phyloP scores from a whole-genome alignment of 202 grass and related monocot genomes.

The Zoysia matrella region DNA sequence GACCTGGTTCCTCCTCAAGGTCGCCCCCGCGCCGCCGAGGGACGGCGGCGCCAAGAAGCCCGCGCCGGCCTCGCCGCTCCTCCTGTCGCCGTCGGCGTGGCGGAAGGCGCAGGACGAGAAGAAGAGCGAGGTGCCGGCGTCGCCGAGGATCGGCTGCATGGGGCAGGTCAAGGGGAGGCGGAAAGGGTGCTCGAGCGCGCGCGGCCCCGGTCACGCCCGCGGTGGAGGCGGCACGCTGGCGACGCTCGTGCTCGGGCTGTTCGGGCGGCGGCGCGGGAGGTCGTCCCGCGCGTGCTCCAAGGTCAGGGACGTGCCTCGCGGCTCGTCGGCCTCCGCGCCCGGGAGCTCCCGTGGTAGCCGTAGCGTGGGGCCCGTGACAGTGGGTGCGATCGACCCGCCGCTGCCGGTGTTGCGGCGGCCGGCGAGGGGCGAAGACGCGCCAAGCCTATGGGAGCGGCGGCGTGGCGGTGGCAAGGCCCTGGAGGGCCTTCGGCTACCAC shows the following conservation, averaged over 20 bases:
- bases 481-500: slow-evolving; percentile 34
- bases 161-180: slow-evolving; percentile 53
- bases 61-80: slow-evolving; percentile 25
- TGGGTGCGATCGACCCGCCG: slow-evolving; percentile 32
- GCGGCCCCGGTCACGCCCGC: background rate
- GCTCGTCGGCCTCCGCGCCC: background rate
- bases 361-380: background rate
- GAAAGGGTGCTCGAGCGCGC: slow-evolving; percentile 4
- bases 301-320: slow-evolving; percentile 46
- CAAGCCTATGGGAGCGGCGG: slow-evolving; percentile 57
- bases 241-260: slow-evolving; percentile 29
- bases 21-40: slow-evolving; percentile 17
- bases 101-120: slow-evolving; percentile 23
- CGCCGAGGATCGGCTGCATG: slow-evolving; percentile 61
- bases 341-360: background rate
- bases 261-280: slow-evolving; percentile 35
- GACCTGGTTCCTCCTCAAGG: slow-evolving; percentile 36
- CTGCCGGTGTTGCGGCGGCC: slow-evolving; percentile 42
- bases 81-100: slow-evolving; percentile 42
- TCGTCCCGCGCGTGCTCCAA: slow-evolving; percentile 30
- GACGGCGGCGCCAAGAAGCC: slow-evolving; percentile 10
- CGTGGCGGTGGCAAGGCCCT: slow-evolving; percentile 36
- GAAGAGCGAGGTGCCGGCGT: slow-evolving; percentile 26
- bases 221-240: slow-evolving; percentile 10
- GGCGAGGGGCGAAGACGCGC: background rate